Evolutionary conservation across 2,329 filamentous ascomycete species (phyloP).

Genomic region (Phialophora expanda): DNA sequence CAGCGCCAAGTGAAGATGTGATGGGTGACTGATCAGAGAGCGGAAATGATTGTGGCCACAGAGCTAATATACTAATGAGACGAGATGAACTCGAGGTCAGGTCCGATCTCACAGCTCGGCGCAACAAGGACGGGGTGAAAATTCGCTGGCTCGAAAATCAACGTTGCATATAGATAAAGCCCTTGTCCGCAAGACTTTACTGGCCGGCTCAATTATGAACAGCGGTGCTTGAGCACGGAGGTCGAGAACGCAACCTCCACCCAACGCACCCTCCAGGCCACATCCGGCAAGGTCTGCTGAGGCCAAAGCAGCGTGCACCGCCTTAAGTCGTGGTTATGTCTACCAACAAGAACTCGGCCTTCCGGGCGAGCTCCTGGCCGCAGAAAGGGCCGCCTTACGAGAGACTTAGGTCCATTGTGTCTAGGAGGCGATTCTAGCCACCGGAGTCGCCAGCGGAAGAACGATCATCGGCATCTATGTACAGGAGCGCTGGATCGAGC

Average conservation of each 20-base stretch:
- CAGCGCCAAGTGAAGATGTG: background rate
- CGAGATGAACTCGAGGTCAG: background rate
- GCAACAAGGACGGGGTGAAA: background rate
- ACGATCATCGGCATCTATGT: background rate
- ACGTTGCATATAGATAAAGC: conserved; percentile 8
- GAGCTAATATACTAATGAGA: background rate
- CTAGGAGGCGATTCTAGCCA: background rate
- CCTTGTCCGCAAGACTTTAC: conserved; percentile 4
- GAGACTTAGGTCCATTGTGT: background rate
- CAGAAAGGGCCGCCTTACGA: background rate
- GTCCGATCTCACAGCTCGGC: background rate
- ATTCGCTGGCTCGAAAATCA: background rate
- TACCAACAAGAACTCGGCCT: background rate
- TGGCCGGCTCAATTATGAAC: background rate
- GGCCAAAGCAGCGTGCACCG: background rate
- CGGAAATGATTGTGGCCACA: background rate
- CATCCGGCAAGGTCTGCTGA: background rate
- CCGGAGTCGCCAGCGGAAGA: background rate
- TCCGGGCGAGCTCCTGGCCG: background rate
- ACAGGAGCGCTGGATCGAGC: background rate
- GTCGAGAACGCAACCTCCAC: conserved; percentile 7
- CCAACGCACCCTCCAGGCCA: conserved; percentile 3
- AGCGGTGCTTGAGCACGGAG: background rate
- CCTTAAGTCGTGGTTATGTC: background rate
- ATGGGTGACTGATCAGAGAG: background rate